Evolutionary conservation across 169 alveolate genomes (phyloP), one percentile per base, ranked within the genome.

Genomic region (Cryptosporidium xiaoi): DNA sequence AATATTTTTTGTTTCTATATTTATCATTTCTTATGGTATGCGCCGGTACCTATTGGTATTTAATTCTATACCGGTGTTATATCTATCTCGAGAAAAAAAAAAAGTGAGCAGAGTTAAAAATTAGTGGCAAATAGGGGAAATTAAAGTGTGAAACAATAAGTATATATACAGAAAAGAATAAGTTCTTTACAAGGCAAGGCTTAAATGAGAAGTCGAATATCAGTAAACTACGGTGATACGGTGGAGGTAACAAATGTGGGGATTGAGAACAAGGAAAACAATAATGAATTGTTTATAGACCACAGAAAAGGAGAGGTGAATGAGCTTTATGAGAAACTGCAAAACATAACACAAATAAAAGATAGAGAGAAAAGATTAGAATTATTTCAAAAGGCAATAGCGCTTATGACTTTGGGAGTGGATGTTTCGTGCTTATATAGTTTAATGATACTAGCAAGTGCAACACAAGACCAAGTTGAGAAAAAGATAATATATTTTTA

Each of bases 401-500:
- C 96, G 48, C 91, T 92, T 55, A 95, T 95, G 97, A 93, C 97
- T 18, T 89, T 93, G 82, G 98, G 99, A 44, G 95, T 98, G 46
- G 99, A 98, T 82, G 99, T 98, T 44, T 96, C 99, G 36, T 95
- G 95, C 51, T 95, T 98, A 60, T 98, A 96, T 91, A 94, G 98
- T 71, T 99, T 97, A 84, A 97, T 98, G 97, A 98, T 97, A 51
- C 96, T 97, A 97, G 98, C 96, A 16, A 95, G 99, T 55, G 93
- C 95, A 36, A 98, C 99, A 3, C 96, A 94, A 51, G 99, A 98
- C 92, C 94, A 97, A 68, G 99, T 98, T n/a, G 97, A 96, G 94
- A 98, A 98, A 95, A 98, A 98, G 93, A 98, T 98, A 99, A 97
- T 97, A 20, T 98, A 97, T 90, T 95, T 96, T 66, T 98, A 97